These are phyloP conservation scores for Solanum piurae DNA, from an alignment of 257 asterid genomes.

Conservation along the genomic window DNA sequence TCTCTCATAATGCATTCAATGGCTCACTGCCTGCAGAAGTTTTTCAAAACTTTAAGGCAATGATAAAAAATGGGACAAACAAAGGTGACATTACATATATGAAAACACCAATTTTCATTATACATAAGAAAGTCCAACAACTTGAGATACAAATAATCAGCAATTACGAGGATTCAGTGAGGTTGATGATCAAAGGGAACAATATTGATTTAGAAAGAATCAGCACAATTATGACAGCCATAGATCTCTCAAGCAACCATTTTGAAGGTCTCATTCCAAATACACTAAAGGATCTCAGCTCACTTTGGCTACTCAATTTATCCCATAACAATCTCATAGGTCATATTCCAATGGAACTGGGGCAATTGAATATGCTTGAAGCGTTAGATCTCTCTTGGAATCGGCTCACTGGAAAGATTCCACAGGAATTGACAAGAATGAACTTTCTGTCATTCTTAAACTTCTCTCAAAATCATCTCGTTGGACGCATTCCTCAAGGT, in stretches of 20 bases:
- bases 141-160: too few relatives aligned
- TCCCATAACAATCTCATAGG: neutral
- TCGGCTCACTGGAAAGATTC: too few relatives aligned
- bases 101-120: too few relatives aligned
- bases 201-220: neutral
- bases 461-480: too few relatives aligned
- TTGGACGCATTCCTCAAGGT: too few relatives aligned
- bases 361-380: neutral
- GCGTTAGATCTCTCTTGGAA: too few relatives aligned
- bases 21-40: neutral
- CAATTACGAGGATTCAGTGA: neutral
- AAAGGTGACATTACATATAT: too few relatives aligned
- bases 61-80: neutral
- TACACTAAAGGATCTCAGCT: neutral
- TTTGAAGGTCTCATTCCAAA: neutral
- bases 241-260: too few relatives aligned
- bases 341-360: neutral
- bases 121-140: too few relatives aligned
- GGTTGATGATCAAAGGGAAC: neutral
- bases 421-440: too few relatives aligned
- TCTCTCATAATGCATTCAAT: too few relatives aligned
- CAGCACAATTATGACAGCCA: neutral
- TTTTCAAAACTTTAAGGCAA: neutral
- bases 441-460: too few relatives aligned
- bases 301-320: neutral